Conservation (phyloP, 768 basidiomycete species). For the Tephrocybe sp. region DNA sequence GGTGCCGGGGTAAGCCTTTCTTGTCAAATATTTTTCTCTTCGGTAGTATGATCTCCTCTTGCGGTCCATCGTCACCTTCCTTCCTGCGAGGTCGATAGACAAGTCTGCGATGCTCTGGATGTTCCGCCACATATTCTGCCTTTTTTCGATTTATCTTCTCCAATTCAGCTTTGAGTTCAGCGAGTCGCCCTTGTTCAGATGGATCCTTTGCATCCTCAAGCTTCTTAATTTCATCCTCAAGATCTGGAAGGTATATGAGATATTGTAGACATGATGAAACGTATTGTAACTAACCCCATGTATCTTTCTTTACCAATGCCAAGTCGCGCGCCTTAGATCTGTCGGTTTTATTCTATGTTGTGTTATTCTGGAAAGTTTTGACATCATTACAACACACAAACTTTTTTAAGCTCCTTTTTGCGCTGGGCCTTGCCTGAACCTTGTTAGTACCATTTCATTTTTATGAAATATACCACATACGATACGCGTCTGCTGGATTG, state of each 20-base stretch:
- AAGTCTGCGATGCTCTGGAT: constrained; percentile 87
- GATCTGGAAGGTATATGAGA: constrained; percentile 40
- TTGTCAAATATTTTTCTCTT: constrained; percentile 76
- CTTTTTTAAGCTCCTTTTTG: constrained; percentile 96
- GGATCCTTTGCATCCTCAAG: constrained; percentile 49
- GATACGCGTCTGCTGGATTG: constrained; percentile 94
- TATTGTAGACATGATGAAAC: not conserved
- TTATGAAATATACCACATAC: constrained; percentile 42
- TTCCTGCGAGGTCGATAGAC: constrained; percentile 65
- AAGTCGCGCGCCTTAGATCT: constrained; percentile 82
- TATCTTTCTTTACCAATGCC: constrained; percentile 93
- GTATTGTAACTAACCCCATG: constrained; percentile 56
- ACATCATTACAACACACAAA: constrained; percentile 27
- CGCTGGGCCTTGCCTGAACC: constrained; percentile 81
- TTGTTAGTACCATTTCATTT: not conserved
- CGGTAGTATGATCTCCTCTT: constrained; percentile 33
- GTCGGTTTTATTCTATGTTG: constrained; percentile 86
- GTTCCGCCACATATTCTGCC: constrained; percentile 87
- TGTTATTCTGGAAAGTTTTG: constrained; percentile 17
- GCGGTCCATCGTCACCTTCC: constrained; percentile 40
- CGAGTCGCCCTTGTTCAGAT: constrained; percentile 59
- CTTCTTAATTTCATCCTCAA: constrained; percentile 77
- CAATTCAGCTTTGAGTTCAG: constrained; percentile 73
- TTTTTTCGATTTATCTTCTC: constrained; percentile 83
- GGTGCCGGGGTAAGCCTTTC: constrained; percentile 83